These are phyloP conservation scores for Scutellaria galericulata DNA, from an alignment of 257 asterid genomes.

Conservation along the genomic window DNA sequence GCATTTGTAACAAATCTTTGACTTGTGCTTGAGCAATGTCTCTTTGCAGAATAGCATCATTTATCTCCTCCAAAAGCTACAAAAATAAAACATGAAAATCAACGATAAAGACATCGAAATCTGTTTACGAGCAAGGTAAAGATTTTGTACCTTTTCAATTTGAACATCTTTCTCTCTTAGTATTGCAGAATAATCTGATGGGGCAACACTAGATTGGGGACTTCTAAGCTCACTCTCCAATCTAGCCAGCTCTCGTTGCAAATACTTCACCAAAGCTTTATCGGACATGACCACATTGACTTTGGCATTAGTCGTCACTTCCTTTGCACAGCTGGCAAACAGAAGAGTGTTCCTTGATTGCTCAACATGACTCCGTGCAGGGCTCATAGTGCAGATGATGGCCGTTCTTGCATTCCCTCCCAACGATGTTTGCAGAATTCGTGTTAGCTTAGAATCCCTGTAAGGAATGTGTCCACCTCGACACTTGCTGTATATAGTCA, in stretches of 20 bases:
- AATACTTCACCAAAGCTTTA: constrained; percentile 81
- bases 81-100: constrained; percentile 22
- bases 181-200: constrained; percentile 53
- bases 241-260: constrained; percentile 78
- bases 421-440: constrained; percentile 85
- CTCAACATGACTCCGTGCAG: constrained; percentile 86
- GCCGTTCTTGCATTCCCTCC: constrained; percentile 93
- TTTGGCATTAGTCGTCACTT: constrained; percentile 82
- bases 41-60: constrained; percentile 75
- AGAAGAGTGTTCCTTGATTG: constrained; percentile 97
- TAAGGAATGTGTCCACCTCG: constrained; percentile 85
- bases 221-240: constrained; percentile 74
- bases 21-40: constrained; percentile 87
- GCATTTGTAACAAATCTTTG: constrained; percentile 62
- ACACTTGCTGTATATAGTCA: constrained; percentile 67
- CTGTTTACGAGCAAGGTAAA: constrained; percentile 3
- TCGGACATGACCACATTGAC: constrained; percentile 91
- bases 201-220: constrained; percentile 47
- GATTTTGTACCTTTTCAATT: constrained; percentile 67
- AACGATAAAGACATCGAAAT: neutral
- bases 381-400: constrained; percentile 94
- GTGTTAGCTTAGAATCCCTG: constrained; percentile 95
- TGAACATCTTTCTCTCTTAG: constrained; percentile 77
- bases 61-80: constrained; percentile 80
- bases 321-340: constrained; percentile 97